These are phyloP conservation scores for Metschnikowia amazonensis DNA, from an alignment of 805 yeast genomes.

Conservation along the genomic window DNA sequence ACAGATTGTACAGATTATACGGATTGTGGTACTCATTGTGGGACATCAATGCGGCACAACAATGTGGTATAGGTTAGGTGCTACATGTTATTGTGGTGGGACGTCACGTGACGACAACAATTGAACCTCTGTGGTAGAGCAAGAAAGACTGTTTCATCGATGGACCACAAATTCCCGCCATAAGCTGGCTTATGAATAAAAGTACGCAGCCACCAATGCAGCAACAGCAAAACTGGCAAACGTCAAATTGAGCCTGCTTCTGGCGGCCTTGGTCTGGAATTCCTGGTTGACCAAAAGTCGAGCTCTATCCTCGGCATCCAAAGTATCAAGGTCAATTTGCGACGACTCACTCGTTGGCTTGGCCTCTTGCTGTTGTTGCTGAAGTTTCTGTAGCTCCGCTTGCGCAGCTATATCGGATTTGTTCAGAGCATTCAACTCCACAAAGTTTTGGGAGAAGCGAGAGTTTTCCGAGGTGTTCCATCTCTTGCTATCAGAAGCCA, in stretches of 20 bases:
- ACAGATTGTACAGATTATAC: too few species aligned
- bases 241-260: constrained; percentile 16
- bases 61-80: too few species aligned
- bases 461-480: constrained; percentile 58
- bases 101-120: too few species aligned
- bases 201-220: constrained; percentile 30
- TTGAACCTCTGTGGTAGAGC: too few species aligned
- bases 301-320: constrained; percentile 71
- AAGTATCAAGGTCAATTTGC: constrained; percentile 33
- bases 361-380: constrained; percentile 6
- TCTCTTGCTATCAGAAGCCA: constrained; percentile 56
- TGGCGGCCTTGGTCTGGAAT: constrained; percentile 3
- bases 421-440: constrained; percentile 56
- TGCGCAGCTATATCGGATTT: constrained; percentile 26
- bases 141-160: too few species aligned
- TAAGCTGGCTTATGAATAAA: not conserved
- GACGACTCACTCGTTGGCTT: constrained; percentile 6
- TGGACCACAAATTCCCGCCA: too few species aligned
- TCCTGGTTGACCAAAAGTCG: constrained; percentile 23
- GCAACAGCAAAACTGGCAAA: constrained; percentile 31
- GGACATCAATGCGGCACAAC: too few species aligned
- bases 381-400: constrained; percentile 14
- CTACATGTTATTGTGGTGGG: too few species aligned
- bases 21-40: too few species aligned
- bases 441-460: constrained; percentile 61